Percentiles rank a stretch among this genome's conserved stretches.
phyloP scores from a whole-genome alignment of 441 rosid species.

The Populus hybrid region DNA sequence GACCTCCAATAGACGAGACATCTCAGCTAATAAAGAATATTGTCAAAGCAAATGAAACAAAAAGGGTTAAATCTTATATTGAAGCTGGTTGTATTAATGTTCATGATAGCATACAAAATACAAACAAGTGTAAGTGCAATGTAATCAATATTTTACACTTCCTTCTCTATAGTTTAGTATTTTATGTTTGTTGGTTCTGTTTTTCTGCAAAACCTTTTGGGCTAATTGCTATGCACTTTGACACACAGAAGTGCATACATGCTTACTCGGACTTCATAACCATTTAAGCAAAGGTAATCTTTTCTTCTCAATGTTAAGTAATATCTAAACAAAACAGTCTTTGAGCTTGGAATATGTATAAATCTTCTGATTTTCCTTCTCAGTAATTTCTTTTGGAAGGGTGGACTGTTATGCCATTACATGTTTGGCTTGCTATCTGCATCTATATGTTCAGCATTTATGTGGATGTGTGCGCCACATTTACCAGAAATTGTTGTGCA shows the following conservation, averaged over 20 bases:
- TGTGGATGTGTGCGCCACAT: background rate
- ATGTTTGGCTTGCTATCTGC: conserved; percentile 3
- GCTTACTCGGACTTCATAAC: conserved; percentile 52
- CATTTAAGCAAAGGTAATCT: conserved; percentile 57
- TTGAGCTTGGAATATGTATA: background rate
- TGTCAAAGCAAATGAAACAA: conserved; percentile 58
- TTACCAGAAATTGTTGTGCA: background rate
- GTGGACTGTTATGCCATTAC: background rate
- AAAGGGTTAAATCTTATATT: conserved; percentile 55
- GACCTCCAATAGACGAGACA: conserved; percentile 50
- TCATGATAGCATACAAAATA: conserved; percentile 44
- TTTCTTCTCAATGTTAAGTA: background rate
- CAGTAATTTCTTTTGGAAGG: background rate
- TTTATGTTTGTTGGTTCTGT: background rate
- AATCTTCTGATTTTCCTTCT: background rate
- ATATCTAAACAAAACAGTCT: background rate
- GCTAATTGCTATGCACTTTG: conserved; percentile 11
- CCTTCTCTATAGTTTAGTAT: background rate
- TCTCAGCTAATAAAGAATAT: conserved; percentile 54
- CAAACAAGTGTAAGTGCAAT: conserved; percentile 61
- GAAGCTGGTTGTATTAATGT: conserved; percentile 53
- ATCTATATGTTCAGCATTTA: background rate
- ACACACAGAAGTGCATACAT: conserved; percentile 52
- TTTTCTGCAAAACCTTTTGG: background rate
- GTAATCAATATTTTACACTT: background rate